Conservation (phyloP, 208 protist genomes). For the Acanthamoeba royreba region DNA sequence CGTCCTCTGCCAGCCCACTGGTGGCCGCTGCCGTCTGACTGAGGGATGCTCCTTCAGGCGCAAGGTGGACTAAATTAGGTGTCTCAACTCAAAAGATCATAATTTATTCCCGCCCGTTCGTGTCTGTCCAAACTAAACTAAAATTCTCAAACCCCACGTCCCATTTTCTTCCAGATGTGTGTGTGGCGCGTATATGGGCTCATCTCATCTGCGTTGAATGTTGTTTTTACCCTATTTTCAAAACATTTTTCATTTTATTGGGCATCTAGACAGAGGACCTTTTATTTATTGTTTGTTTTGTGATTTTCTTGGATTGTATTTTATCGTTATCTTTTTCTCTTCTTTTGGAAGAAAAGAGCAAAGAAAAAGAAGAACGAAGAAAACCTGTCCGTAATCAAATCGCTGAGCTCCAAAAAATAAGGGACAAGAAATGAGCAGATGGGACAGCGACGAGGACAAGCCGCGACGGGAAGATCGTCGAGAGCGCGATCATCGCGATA, state of each 20-base stretch:
- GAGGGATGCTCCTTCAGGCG: constrained; percentile 93
- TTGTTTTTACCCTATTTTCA: background rate
- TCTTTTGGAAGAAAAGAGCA: background rate
- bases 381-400: background rate
- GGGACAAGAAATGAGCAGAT: background rate
- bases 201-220: no score
- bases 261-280: no score
- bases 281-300: background rate
- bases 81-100: background rate
- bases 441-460: background rate
- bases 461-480: background rate
- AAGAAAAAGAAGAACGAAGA: background rate
- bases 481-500: background rate
- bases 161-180: no score
- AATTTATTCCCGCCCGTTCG: background rate
- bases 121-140: background rate
- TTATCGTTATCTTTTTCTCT: background rate
- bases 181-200: no score
- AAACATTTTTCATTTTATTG: background rate
- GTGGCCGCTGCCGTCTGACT: constrained; percentile 95
- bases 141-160: no score
- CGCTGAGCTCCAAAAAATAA: background rate
- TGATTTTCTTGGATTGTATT: background rate
- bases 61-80: constrained; percentile 89
- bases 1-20: constrained; percentile 96